Conservation (phyloP, 2,329 filamentous ascomycete genomes). For the Aspergillus clavatus region DNA sequence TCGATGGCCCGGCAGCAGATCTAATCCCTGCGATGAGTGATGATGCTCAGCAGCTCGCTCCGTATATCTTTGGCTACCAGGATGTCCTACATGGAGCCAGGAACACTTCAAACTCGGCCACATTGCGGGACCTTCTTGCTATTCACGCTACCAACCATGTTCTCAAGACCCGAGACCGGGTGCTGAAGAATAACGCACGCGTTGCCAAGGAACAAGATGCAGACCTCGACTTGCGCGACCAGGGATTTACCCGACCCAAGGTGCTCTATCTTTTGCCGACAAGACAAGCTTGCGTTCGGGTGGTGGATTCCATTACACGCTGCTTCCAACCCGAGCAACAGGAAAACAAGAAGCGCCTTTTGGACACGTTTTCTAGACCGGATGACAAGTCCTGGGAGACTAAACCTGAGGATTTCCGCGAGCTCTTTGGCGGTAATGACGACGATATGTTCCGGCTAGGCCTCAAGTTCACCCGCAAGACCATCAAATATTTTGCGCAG, state of each 20-base stretch:
- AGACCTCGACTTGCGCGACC: constrained; percentile 75
- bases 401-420: constrained; percentile 79
- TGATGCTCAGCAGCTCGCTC: constrained; percentile 61
- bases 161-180: constrained; percentile 84
- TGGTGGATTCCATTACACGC: constrained; percentile 70
- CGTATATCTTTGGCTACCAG: constrained; percentile 73
- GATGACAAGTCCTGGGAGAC: constrained; percentile 65
- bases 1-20: constrained; percentile 53
- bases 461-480: constrained; percentile 96
- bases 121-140: constrained; percentile 66
- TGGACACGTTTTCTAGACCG: constrained; percentile 71
- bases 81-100: constrained; percentile 75
- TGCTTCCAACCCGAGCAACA: constrained; percentile 82
- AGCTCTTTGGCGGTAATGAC: constrained; percentile 89
- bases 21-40: constrained; percentile 55
- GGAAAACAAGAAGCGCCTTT: constrained; percentile 89
- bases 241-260: constrained; percentile 93
- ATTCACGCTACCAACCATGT: constrained; percentile 89
- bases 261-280: constrained; percentile 87
- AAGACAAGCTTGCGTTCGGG: constrained; percentile 74
- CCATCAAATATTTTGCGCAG: constrained; percentile 86
- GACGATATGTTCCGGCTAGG: constrained; percentile 96
- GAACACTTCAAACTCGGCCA: constrained; percentile 62
- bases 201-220: constrained; percentile 62
- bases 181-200: constrained; percentile 87